Evolutionary conservation across 2,329 filamentous ascomycete species (phyloP), one percentile per base, ranked within the genome.

Genomic region (Cercospora canescens): DNA sequence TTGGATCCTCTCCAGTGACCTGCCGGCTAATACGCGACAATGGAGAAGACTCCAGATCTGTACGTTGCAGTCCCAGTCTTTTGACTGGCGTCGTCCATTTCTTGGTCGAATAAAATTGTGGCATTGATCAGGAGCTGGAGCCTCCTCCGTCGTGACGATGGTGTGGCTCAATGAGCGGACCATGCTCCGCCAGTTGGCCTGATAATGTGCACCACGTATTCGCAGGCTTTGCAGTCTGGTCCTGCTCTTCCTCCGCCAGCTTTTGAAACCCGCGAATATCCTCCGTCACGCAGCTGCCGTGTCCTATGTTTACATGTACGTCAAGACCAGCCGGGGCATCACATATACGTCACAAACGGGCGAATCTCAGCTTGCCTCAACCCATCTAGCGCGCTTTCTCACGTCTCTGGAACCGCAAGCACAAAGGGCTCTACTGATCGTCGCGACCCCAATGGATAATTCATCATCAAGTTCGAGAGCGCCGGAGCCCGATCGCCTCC

Each of bases 401-500:
- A 30, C 28, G 52, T 55, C 28, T 32, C 9, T 18, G 9, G 14
- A 34, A 4, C 14, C 28, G 28, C 52, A 21, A 18, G 16, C 11
- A 6, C 14, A 30, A 28, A 12, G 21, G 14, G 11, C 14, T 50
- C 21, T 8, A 28, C 45, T 5, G 45, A 4, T 28, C 21, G 11
- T 3, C 32, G 2, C 28, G 26, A 14, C 28, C 9, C 8, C n/a
- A n/a, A 55, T 55, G 52, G 52, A 55, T 11, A 18, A 6, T 30
- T 8, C 28, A 4, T 55, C 52, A 1, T 11, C 28, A 34, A 24
- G 28, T 3, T n/a, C 28, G 7, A 24, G 52, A 24, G 14, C 28
- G 8, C 16, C 28, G 3, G 60, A 62, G 21, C 54, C 62, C 2
- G 62, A 59, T 21, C 62, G 62, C 21, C 62, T 63, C 4, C 41